Percentiles rank a stretch among this genome's conserved stretches.
Evolutionary conservation across 495 filamentous ascomycete genomes (phyloP).

Genomic region (Darksidea phi): DNA sequence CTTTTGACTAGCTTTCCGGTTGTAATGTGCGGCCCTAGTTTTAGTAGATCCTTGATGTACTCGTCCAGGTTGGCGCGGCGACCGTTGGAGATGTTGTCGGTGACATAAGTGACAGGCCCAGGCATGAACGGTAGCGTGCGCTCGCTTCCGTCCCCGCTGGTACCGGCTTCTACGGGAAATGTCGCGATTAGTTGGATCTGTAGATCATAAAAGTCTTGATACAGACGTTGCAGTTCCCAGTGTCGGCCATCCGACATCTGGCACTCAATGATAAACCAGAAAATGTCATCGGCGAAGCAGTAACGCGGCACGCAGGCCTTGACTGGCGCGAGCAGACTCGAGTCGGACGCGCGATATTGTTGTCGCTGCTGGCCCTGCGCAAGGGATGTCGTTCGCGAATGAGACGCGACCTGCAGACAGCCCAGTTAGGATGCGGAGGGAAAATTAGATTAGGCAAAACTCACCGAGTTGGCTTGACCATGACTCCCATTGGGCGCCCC

Average conservation of each 20-base stretch:
- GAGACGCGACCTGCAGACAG: constrained; percentile 14
- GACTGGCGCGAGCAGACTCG: constrained; percentile 54
- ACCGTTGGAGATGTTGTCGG: constrained; percentile 92
- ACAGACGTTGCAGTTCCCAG: constrained; percentile 91
- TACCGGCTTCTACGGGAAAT: constrained; percentile 90
- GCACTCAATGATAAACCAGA: constrained; percentile 97
- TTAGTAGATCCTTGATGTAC: constrained; percentile 87
- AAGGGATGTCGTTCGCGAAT: constrained; percentile 47
- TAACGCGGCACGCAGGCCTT: constrained; percentile 87
- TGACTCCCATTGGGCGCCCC: constrained; percentile 47
- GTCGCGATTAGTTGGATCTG: constrained; percentile 92
- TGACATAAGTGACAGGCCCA: constrained; percentile 95
- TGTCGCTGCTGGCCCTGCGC: constrained; percentile 40
- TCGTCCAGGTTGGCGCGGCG: constrained; percentile 87
- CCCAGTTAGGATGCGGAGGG: constrained; percentile 40
- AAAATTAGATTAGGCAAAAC: constrained; percentile 38
- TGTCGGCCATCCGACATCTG: constrained; percentile 84
- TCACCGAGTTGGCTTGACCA: constrained; percentile 40
- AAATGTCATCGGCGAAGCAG: constrained; percentile 95
- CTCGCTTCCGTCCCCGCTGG: constrained; percentile 63
- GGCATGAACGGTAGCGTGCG: constrained; percentile 97
- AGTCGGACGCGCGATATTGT: constrained; percentile 31
- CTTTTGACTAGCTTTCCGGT: constrained; percentile 78
- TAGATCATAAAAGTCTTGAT: constrained; percentile 98
- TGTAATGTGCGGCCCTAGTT: constrained; percentile 79